Evolutionary conservation across 169 alveolate genomes (phyloP).

Genomic region (Plasmodium blacklocki): DNA sequence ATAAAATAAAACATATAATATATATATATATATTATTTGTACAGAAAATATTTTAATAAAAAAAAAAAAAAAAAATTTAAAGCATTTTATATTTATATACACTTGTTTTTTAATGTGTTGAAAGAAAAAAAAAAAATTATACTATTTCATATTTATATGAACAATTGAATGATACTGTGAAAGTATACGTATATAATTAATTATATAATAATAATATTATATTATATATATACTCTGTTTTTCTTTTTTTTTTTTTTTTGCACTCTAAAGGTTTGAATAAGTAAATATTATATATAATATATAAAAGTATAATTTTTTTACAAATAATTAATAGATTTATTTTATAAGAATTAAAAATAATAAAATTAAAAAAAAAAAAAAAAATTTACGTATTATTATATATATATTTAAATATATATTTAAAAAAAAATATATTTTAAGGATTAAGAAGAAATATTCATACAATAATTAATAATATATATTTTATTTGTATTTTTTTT

Average conservation of each 20-base stretch:
- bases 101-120: no score
- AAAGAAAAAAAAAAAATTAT: no score
- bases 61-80: no score
- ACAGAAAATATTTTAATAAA: no score
- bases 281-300: neutral
- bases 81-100: no score
- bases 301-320: slow-evolving; percentile 12
- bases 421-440: no score
- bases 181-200: no score
- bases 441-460: slow-evolving; percentile 10
- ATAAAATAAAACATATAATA: no score
- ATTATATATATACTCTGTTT: no score
- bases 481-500: slow-evolving; percentile 21
- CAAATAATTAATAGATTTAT: slow-evolving; percentile 3
- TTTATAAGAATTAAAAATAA: slow-evolving; percentile 11
- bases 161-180: slow-evolving; percentile 3
- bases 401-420: slow-evolving; percentile 11
- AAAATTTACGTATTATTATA: slow-evolving; percentile 7
- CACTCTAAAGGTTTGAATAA: slow-evolving; percentile 27
- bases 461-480: slow-evolving; percentile 20
- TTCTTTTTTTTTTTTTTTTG: slow-evolving; percentile 6
- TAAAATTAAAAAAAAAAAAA: slow-evolving; percentile 13
- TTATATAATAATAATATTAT: neutral
- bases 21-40: no score
- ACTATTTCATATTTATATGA: neutral